Base-by-base conservation (phyloP, 129 eudicot species). In the Deinandra increscens region DNA sequence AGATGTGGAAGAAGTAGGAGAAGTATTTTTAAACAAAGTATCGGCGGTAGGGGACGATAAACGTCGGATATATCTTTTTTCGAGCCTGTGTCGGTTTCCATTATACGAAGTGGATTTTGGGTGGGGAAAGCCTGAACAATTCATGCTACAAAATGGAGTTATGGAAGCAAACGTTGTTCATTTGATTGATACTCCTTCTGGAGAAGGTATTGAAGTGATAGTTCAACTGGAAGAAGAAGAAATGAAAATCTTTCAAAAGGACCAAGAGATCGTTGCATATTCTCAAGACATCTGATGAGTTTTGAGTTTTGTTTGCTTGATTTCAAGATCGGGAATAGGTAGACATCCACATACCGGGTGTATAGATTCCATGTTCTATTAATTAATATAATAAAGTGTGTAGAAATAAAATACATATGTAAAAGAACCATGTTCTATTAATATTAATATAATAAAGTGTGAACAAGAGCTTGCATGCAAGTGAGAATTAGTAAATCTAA, bases 31-130 rank as follows among this genome's bases (percentile, higher is more conserved):
- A 38, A 71, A 48, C 3, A 7, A 11, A 1, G 15, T 31, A 13
- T 39, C 56, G 13, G 23, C 10, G 0, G 41, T 56, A 56, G 23
- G 15, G 45, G 72, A 23, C 37, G 31, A 34, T 18, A 9, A 7
- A 43, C 14, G 76, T 43, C 44, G 46, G 43, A 6, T 41, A 1
- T 71, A 56, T 14, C 3, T 8, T 2, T 36, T 51, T 15, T 46
- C 55, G 13, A 77, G 81, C 22, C 0, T 38, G 45, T 69, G 66
- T 39, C 13, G 61, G 15, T 22, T 48, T 62, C 76, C 81, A 0
- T 9, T 69, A 45, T 69, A 69, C 19, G 59, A 77, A 5, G 34
- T 61, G 37, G 81, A 77, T 41, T 77, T 77, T 9, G 75, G 80
- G 13, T 59, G 75, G 69, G 80, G 80, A 11, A 70, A 53, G 46